Evolutionary conservation across 108 stramenopile species (phyloP).

Genomic region (Aurantiochytrium sp.): DNA sequence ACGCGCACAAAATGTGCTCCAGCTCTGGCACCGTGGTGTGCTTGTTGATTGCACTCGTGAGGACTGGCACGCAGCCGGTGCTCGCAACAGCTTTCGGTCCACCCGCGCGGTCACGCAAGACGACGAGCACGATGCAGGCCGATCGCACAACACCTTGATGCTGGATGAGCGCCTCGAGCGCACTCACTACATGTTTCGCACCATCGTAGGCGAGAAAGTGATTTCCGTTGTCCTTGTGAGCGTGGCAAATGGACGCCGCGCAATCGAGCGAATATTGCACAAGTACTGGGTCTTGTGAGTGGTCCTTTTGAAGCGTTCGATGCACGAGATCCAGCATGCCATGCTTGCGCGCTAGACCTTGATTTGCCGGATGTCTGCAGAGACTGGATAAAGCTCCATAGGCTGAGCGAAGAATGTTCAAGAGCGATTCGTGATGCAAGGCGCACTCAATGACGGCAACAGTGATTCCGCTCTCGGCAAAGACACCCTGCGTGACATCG

Average conservation of each 20-base stretch:
- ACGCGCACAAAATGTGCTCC: not conserved
- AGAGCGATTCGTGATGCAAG: not conserved
- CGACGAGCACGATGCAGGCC: not conserved
- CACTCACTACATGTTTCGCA: not conserved
- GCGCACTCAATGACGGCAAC: not conserved
- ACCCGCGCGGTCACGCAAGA: not conserved
- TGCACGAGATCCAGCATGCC: not conserved
- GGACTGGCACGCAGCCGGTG: not conserved
- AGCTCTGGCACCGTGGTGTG: not conserved
- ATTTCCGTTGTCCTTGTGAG: not conserved
- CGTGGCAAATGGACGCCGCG: not conserved
- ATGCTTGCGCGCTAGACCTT: not conserved
- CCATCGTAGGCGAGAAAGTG: not conserved
- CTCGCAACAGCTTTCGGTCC: not conserved
- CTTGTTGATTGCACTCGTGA: not conserved
- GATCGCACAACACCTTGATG: not conserved
- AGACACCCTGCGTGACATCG: not conserved
- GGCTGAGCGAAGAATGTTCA: not conserved
- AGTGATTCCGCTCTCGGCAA: not conserved
- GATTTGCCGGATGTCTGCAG: not conserved
- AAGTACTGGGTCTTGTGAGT: not conserved
- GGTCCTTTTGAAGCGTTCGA: not conserved
- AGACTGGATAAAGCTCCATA: not conserved
- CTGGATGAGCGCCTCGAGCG: not conserved
- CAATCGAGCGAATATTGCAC: constrained; percentile 7